These are phyloP conservation scores for Cryptococcus wingfieldii DNA, from an alignment of 1,284 basidiomycete genomes.

Conservation along the genomic window DNA sequence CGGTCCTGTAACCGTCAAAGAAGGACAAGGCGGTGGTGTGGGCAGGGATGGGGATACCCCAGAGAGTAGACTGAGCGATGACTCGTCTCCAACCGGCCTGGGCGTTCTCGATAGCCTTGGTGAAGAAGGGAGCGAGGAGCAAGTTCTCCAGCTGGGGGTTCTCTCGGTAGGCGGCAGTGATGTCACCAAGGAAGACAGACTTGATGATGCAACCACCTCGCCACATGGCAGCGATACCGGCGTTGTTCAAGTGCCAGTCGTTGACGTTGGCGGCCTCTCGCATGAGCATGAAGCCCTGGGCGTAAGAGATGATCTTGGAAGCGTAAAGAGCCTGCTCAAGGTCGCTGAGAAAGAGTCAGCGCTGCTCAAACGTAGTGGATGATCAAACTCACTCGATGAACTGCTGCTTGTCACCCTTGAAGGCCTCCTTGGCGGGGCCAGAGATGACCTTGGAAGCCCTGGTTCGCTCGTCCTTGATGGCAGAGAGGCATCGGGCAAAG, in stretches of 20 bases:
- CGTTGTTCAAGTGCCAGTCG: conserved; percentile 63
- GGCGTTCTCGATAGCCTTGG: conserved; percentile 88
- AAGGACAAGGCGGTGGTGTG: conserved; percentile 96
- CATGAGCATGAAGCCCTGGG: conserved; percentile 99
- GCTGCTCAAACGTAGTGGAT: background rate
- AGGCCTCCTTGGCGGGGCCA: conserved; percentile 84
- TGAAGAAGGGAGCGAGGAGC: conserved; percentile 97
- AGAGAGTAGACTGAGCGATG: conserved; percentile 90
- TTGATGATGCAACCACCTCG: conserved; percentile 99
- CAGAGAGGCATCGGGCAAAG: conserved; percentile 95
- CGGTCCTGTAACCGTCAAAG: conserved; percentile 92
- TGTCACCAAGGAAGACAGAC: conserved; percentile 87
- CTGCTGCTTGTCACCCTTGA: conserved; percentile 97
- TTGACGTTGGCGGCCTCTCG: conserved; percentile 94
- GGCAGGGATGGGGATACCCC: conserved; percentile 95
- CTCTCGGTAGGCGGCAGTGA: conserved; percentile 88
- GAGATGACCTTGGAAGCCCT: conserved; percentile 86
- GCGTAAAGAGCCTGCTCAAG: conserved; percentile 99
- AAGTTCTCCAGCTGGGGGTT: conserved; percentile 83
- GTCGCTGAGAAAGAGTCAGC: conserved; percentile 50
- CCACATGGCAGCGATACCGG: conserved; percentile 99
- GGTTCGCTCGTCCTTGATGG: conserved; percentile 94
- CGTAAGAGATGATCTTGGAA: conserved; percentile 98
- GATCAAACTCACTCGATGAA: conserved; percentile 65
- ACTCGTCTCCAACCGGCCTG: conserved; percentile 98